phyloP scores from a whole-genome alignment of 768 basidiomycete genomes.

The Tephrocybe sp. region DNA sequence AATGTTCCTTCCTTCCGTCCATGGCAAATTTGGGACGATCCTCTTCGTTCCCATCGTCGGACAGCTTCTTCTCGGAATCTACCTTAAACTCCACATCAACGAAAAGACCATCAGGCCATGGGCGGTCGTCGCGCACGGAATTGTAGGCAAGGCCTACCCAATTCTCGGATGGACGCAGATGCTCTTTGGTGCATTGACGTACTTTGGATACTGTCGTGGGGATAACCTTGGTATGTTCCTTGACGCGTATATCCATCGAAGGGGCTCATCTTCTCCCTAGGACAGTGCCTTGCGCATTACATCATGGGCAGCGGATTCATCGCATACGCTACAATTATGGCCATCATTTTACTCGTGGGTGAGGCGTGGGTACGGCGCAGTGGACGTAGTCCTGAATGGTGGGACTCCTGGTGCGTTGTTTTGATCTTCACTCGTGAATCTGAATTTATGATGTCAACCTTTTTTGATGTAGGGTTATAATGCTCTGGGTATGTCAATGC shows the following conservation, averaged over 20 bases:
- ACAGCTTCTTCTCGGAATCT: slow-evolving; percentile 78
- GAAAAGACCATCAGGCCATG: slow-evolving; percentile 73
- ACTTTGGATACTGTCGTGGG: slow-evolving; percentile 79
- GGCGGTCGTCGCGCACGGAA: slow-evolving; percentile 67
- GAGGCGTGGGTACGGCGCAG: slow-evolving; percentile 74
- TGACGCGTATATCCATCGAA: background rate
- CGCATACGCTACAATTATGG: slow-evolving; percentile 81
- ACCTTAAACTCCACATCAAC: slow-evolving; percentile 90
- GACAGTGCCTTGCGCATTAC: slow-evolving; percentile 88
- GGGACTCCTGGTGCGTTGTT: slow-evolving; percentile 70
- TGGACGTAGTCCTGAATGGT: slow-evolving; percentile 80
- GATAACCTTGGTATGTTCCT: slow-evolving; percentile 51
- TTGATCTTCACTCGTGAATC: background rate
- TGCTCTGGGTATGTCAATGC: slow-evolving; percentile 44
- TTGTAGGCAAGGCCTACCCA: slow-evolving; percentile 85
- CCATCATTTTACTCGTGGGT: slow-evolving; percentile 74
- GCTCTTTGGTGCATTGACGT: slow-evolving; percentile 78
- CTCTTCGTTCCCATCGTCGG: slow-evolving; percentile 61
- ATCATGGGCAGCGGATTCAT: slow-evolving; percentile 93
- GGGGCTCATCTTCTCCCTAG: slow-evolving; percentile 21
- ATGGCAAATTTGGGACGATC: slow-evolving; percentile 69
- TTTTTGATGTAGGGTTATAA: slow-evolving; percentile 38
- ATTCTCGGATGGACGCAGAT: slow-evolving; percentile 88
- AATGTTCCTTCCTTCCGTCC: slow-evolving; percentile 70
- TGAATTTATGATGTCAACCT: background rate